A percentile compares a stretch with the other conserved stretches of the same genome.
Evolutionary conservation across 768 basidiomycete genomes (phyloP).

Genomic region (Gymnopilus junonius): DNA sequence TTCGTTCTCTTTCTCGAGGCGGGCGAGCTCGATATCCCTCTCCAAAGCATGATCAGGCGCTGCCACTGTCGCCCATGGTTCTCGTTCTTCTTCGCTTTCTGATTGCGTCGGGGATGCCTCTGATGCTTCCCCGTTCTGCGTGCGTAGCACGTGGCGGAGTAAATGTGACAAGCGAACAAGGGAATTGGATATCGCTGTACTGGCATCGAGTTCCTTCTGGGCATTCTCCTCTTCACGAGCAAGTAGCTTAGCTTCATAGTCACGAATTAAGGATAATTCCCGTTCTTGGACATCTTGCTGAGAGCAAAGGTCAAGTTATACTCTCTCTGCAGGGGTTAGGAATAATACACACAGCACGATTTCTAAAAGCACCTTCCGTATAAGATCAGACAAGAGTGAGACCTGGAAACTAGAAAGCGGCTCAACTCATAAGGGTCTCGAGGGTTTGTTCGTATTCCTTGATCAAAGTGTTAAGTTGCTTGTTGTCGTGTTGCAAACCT

Average conservation of each 20-base stretch:
- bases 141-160: constrained; percentile 72
- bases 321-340: neutral
- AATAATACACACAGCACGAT: constrained; percentile 74
- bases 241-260: constrained; percentile 88
- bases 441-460: constrained; percentile 98
- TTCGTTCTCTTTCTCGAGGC: constrained; percentile 88
- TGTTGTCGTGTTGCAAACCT: constrained; percentile 89
- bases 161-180: constrained; percentile 71
- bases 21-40: constrained; percentile 87
- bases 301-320: constrained; percentile 11
- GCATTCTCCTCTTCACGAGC: constrained; percentile 73
- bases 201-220: constrained; percentile 57
- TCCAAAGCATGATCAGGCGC: constrained; percentile 81
- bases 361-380: constrained; percentile 67
- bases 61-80: constrained; percentile 41
- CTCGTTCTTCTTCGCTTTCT: constrained; percentile 41
- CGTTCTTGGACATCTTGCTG: constrained; percentile 94
- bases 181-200: constrained; percentile 68
- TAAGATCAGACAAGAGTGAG: constrained; percentile 5
- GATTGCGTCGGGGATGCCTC: constrained; percentile 26
- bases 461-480: constrained; percentile 87
- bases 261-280: constrained; percentile 86
- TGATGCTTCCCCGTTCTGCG: constrained; percentile 67
- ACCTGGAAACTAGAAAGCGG: constrained; percentile 12
- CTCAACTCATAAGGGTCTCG: constrained; percentile 87